A percentile compares a stretch with the other conserved stretches of the same genome.
phyloP scores from a whole-genome alignment of 2,329 filamentous ascomycete species.

The Chaetomiaceae sp. region DNA sequence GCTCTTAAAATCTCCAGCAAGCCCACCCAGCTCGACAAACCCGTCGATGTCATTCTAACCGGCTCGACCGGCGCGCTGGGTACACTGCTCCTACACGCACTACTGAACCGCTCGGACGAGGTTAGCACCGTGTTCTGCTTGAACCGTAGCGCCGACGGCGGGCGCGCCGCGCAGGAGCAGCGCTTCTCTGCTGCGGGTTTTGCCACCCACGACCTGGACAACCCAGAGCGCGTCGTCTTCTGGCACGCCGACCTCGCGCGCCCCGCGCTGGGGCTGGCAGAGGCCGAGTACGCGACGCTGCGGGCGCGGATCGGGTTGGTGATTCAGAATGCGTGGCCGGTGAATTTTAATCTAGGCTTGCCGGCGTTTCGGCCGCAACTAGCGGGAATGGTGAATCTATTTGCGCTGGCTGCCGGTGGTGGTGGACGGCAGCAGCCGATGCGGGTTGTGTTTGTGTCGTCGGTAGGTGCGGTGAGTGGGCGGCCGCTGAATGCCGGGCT shows the following conservation, averaged over 20 bases:
- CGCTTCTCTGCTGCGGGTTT: not conserved
- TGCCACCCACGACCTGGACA: not conserved
- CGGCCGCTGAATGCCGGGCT: not conserved
- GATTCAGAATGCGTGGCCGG: slow-evolving; percentile 14
- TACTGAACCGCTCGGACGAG: not conserved
- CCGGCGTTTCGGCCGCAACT: not conserved
- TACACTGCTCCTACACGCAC: slow-evolving; percentile 1
- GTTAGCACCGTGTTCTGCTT: slow-evolving; percentile 9
- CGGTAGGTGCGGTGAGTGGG: not conserved
- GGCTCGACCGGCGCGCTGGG: slow-evolving; percentile 12
- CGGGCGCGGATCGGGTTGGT: not conserved
- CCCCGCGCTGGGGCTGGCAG: not conserved
- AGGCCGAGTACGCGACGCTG: not conserved
- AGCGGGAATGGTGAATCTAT: not conserved
- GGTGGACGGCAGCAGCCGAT: not conserved
- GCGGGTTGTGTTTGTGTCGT: not conserved
- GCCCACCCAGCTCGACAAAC: not conserved
- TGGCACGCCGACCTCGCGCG: not conserved
- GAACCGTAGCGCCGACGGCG: slow-evolving; percentile 4
- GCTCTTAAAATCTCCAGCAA: too few species aligned
- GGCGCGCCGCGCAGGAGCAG: not conserved
- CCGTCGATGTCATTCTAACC: slow-evolving; percentile 5
- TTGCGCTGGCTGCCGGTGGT: not conserved
- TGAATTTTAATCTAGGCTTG: slow-evolving; percentile 8
- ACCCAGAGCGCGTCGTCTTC: slow-evolving; percentile 1